Percentiles rank a stretch among this genome's conserved stretches.
These are phyloP conservation scores for Annulohypoxylon nitens DNA, from an alignment of 495 filamentous ascomycete species.

Conservation along the genomic window DNA sequence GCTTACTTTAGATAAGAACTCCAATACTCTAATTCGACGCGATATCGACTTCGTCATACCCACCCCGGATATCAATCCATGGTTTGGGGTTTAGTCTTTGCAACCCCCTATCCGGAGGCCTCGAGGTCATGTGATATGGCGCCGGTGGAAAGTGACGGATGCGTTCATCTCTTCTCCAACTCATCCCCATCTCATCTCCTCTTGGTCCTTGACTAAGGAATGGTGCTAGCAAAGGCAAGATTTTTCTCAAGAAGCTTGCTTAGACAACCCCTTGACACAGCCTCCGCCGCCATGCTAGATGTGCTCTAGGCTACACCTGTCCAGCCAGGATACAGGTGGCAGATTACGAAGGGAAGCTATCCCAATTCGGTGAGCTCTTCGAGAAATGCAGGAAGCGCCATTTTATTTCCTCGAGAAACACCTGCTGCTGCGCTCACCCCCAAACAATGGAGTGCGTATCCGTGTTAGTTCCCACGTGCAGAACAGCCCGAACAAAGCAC, in stretches of 20 bases:
- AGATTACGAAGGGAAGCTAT: conserved; percentile 15
- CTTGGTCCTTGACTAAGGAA: not conserved
- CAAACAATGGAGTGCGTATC: conserved; percentile 19
- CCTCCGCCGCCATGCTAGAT: conserved; percentile 8
- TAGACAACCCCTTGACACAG: conserved; percentile 1
- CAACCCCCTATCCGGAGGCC: conserved; percentile 20
- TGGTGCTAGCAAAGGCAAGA: conserved; percentile 21
- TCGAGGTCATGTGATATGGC: conserved; percentile 8
- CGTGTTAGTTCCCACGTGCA: conserved; percentile 27
- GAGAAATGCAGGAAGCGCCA: conserved; percentile 8
- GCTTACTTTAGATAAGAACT: conserved; percentile 35
- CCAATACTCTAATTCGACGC: conserved; percentile 23
- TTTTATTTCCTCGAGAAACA: conserved; percentile 2
- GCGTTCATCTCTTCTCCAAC: conserved; percentile 1
- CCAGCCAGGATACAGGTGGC: not conserved
- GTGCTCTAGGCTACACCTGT: not conserved
- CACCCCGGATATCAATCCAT: conserved; percentile 19
- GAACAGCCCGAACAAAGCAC: conserved; percentile 1
- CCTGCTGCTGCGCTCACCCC: conserved; percentile 10
- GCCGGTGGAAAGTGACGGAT: conserved; percentile 7
- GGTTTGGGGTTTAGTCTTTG: conserved; percentile 22
- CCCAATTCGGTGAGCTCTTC: conserved; percentile 13
- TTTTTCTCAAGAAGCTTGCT: conserved; percentile 23
- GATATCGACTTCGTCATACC: conserved; percentile 13
- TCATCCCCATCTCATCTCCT: not conserved